phyloP scores from a whole-genome alignment of 495 filamentous ascomycete genomes.

The Penicillium coffeae region DNA sequence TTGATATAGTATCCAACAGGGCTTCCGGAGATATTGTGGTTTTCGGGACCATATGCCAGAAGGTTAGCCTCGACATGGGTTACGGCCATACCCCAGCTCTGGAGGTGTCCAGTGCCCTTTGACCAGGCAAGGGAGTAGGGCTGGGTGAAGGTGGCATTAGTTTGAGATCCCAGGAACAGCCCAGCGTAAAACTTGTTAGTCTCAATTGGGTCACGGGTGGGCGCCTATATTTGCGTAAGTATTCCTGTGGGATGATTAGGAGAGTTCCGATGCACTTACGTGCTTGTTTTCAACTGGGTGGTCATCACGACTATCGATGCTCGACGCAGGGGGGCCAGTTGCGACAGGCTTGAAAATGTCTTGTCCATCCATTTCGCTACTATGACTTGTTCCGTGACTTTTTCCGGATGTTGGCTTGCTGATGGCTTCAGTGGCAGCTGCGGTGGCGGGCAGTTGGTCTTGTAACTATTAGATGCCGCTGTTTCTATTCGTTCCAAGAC shows the following conservation, averaged over 20 bases:
- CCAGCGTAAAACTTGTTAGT: constrained; percentile 96
- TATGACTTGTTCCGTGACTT: background rate
- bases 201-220: constrained; percentile 52
- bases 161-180: constrained; percentile 75
- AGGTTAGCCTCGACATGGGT: constrained; percentile 66
- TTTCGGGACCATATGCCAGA: constrained; percentile 56
- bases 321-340: constrained; percentile 52
- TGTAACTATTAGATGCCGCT: constrained; percentile 1
- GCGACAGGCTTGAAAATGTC: constrained; percentile 58
- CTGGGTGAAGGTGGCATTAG: constrained; percentile 69
- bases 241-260: background rate
- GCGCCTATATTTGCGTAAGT: constrained; percentile 13
- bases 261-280: constrained; percentile 28
- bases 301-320: constrained; percentile 47
- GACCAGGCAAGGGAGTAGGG: constrained; percentile 82
- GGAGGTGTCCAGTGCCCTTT: constrained; percentile 59
- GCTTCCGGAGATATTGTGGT: constrained; percentile 48
- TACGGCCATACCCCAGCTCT: constrained; percentile 73
- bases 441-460: constrained; percentile 4
- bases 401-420: too few species aligned
- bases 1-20: constrained; percentile 70
- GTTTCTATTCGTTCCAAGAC: background rate
- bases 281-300: constrained; percentile 49
- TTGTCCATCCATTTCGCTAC: constrained; percentile 27
- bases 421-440: background rate